phyloP scores from a whole-genome alignment of 2,329 filamentous ascomycete species.

The Pyrenophora teres region DNA sequence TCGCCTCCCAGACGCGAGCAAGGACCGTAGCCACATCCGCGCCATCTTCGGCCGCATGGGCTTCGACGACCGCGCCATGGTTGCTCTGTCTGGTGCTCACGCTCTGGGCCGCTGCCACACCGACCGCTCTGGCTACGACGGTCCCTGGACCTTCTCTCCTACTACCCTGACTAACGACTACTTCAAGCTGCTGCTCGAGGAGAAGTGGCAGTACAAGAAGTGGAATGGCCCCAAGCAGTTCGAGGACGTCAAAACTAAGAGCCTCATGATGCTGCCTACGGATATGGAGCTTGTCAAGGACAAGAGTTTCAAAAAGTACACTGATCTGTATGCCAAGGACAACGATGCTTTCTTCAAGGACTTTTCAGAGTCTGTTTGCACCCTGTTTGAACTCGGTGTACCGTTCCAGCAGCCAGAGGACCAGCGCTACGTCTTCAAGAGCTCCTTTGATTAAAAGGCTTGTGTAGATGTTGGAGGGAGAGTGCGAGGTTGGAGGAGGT shows the following conservation, averaged over 20 bases:
- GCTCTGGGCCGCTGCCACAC: slow-evolving; percentile 85
- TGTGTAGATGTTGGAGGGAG: not conserved
- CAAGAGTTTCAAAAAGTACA: slow-evolving; percentile 78
- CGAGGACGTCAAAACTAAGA: slow-evolving; percentile 84
- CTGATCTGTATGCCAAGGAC: slow-evolving; percentile 89
- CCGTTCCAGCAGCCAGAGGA: slow-evolving; percentile 69
- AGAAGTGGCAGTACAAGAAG: slow-evolving; percentile 98
- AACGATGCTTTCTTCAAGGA: slow-evolving; percentile 92
- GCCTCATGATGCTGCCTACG: slow-evolving; percentile 95
- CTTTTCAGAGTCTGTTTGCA: slow-evolving; percentile 76
- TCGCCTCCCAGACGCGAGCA: slow-evolving; percentile 79
- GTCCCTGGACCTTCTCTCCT: slow-evolving; percentile 80
- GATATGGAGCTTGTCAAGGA: slow-evolving; percentile 88
- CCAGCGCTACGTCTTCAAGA: slow-evolving; percentile 53
- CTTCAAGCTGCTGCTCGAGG: slow-evolving; percentile 82
- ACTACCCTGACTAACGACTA: slow-evolving; percentile 91
- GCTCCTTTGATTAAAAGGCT: slow-evolving; percentile 46
- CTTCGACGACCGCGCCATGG: slow-evolving; percentile 96
- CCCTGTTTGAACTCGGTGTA: slow-evolving; percentile 92
- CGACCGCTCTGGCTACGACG: slow-evolving; percentile 84
- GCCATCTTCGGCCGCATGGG: slow-evolving; percentile 96
- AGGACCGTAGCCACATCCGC: slow-evolving; percentile 80
- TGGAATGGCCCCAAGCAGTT: slow-evolving; percentile 92
- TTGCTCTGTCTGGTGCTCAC: slow-evolving; percentile 84
- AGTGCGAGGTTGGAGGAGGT: slow-evolving; percentile 12